Conservation (phyloP, 2,329 filamentous ascomycete genomes). For the Diaporthe australafricana region DNA sequence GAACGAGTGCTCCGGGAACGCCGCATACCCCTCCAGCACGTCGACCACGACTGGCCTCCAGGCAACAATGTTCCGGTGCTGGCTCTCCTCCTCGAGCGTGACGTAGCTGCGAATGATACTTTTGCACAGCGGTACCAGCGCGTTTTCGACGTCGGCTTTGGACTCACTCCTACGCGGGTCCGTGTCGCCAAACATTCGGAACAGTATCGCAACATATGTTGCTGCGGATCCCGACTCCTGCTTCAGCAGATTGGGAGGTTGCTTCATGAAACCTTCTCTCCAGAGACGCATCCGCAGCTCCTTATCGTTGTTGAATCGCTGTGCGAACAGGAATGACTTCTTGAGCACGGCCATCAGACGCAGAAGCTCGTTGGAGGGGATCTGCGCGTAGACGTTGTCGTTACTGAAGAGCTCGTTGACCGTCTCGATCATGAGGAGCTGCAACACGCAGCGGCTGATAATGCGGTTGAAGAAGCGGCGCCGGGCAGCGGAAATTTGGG, state of each 20-base stretch:
- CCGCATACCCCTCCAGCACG: constrained; percentile 91
- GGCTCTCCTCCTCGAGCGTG: constrained; percentile 90
- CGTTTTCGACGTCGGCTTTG: constrained; percentile 86
- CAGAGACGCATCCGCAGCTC: constrained; percentile 94
- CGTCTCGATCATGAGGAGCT: constrained; percentile 99
- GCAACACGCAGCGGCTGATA: constrained; percentile 97
- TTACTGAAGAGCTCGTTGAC: constrained; percentile 99
- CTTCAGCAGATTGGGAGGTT: constrained; percentile 96
- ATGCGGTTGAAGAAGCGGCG: constrained; percentile 99
- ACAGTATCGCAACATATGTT: constrained; percentile 94
- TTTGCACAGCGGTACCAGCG: constrained; percentile 92
- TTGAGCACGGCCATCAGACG: constrained; percentile 95
- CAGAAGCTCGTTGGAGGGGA: constrained; percentile 89
- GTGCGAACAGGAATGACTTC: constrained; percentile 95
- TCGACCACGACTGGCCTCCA: constrained; percentile 98
- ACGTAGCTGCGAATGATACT: constrained; percentile 93
- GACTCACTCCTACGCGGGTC: constrained; percentile 83
- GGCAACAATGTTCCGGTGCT: constrained; percentile 95
- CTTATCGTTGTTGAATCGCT: constrained; percentile 97
- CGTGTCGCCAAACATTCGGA: constrained; percentile 96
- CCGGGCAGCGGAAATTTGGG: constrained; percentile 92
- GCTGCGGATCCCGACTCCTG: constrained; percentile 94
- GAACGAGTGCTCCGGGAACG: constrained; percentile 85
- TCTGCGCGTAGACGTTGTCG: constrained; percentile 92
- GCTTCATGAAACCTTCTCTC: constrained; percentile 99